These are phyloP conservation scores for Hirschioporus abietinus DNA, from an alignment of 768 basidiomycete genomes.

Conservation along the genomic window DNA sequence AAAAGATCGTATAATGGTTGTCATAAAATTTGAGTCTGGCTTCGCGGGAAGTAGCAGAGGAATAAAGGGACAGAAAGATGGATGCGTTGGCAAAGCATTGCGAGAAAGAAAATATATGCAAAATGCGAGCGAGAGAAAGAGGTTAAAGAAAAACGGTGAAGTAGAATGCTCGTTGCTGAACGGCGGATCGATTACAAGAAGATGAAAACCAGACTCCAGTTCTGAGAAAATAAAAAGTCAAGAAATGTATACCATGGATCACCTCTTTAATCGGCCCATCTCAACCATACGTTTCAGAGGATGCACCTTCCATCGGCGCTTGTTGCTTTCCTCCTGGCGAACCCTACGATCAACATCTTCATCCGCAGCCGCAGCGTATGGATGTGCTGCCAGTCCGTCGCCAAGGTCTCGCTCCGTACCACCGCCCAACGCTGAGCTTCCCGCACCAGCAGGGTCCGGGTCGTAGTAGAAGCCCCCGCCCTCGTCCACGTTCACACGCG, in stretches of 20 bases:
- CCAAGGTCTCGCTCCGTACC: not conserved
- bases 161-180: not conserved
- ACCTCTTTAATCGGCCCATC: not conserved
- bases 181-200: not conserved
- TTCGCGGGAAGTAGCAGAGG: not conserved
- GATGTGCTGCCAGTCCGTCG: not conserved
- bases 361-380: not conserved
- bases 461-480: not conserved
- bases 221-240: not conserved
- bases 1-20: not conserved
- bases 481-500: not conserved
- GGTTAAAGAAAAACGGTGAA: not conserved
- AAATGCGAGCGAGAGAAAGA: not conserved
- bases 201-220: not conserved
- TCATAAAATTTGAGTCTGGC: not conserved
- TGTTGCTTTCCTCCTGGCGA: constrained; percentile 1
- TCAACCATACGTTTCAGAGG: constrained; percentile 5
- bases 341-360: not conserved
- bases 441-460: not conserved
- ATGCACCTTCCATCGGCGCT: constrained; percentile 1
- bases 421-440: not conserved
- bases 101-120: not conserved
- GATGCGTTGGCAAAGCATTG: not conserved
- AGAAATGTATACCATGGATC: not conserved
- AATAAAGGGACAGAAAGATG: not conserved